Percentiles rank a stretch among this genome's conserved stretches.
phyloP scores from a whole-genome alignment of 1,139 yeast genomes.

The Blastobotrys petasosporus region DNA sequence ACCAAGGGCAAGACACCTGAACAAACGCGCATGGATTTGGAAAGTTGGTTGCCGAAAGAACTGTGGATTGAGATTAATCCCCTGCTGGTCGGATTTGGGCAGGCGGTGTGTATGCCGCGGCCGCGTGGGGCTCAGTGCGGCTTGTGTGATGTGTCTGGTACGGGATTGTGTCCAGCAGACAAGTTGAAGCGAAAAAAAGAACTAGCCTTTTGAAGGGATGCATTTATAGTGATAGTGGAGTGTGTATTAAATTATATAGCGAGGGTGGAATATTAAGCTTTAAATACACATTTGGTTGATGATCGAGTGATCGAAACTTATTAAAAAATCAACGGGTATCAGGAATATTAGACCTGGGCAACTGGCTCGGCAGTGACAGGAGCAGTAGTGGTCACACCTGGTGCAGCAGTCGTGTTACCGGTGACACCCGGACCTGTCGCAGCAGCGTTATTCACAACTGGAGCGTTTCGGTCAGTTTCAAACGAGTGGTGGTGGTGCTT shows the following conservation, averaged over 20 bases:
- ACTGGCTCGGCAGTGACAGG: slow-evolving; percentile 2
- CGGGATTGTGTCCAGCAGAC: slow-evolving; percentile 41
- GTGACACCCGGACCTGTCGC: background rate
- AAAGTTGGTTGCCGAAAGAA: slow-evolving; percentile 66
- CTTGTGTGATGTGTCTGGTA: slow-evolving; percentile 53
- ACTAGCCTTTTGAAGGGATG: background rate
- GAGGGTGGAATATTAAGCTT: background rate
- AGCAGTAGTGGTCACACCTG: background rate
- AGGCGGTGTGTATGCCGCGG: slow-evolving; percentile 72
- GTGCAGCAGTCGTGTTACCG: background rate
- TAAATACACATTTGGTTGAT: background rate
- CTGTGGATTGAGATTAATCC: slow-evolving; percentile 86
- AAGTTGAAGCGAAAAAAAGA: slow-evolving; percentile 4
- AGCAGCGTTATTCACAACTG: background rate
- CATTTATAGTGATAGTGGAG: too few species aligned
- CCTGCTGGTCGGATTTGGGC: slow-evolving; percentile 87
- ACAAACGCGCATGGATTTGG: slow-evolving; percentile 59
- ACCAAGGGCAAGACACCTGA: slow-evolving; percentile 53
- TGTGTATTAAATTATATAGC: too few species aligned
- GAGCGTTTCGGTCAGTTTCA: slow-evolving; percentile 8
- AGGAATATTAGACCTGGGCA: background rate
- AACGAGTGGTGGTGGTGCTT: slow-evolving; percentile 21
- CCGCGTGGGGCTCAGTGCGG: slow-evolving; percentile 56
- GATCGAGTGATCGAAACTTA: background rate
- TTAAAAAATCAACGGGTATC: too few species aligned